Percentiles rank a stretch among this genome's conserved stretches.
phyloP scores from a whole-genome alignment of 768 basidiomycete genomes.

The Hypsizygus marmoreus region DNA sequence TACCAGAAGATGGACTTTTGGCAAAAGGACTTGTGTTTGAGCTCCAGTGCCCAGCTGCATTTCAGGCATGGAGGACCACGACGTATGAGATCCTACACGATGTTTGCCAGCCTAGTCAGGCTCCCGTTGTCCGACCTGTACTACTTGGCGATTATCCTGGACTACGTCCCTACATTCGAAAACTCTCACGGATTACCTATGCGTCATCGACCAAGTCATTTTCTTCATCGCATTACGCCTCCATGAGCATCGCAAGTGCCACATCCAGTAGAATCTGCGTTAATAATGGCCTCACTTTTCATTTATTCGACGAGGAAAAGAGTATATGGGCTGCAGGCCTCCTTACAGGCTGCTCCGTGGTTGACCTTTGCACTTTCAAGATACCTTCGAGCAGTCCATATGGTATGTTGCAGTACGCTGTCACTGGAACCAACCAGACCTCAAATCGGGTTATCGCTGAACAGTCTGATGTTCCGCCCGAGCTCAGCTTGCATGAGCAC shows the following conservation, averaged over 20 bases:
- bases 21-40: constrained; percentile 43
- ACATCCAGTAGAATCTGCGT: too few relatives aligned
- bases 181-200: constrained; percentile 29
- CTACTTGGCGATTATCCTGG: constrained; percentile 7
- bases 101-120: constrained; percentile 23
- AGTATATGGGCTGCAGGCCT: constrained; percentile 13
- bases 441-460: constrained; percentile 45
- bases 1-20: constrained; percentile 27
- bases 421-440: constrained; percentile 35
- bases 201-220: constrained; percentile 39
- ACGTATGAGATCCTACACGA: constrained; percentile 43
- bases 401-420: constrained; percentile 32
- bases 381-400: constrained; percentile 33
- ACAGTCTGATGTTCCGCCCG: constrained; percentile 41
- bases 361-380: constrained; percentile 26
- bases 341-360: constrained; percentile 18
- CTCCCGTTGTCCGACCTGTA: neutral
- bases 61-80: constrained; percentile 44
- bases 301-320: constrained; percentile 26
- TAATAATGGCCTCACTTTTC: too few relatives aligned
- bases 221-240: constrained; percentile 30
- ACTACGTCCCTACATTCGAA: neutral
- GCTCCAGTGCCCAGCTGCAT: constrained; percentile 36
- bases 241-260: constrained; percentile 13
- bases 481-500: constrained; percentile 47